Base-by-base conservation (phyloP, 371 early-diverging fungal species). In the Scutellospora calospora region DNA sequence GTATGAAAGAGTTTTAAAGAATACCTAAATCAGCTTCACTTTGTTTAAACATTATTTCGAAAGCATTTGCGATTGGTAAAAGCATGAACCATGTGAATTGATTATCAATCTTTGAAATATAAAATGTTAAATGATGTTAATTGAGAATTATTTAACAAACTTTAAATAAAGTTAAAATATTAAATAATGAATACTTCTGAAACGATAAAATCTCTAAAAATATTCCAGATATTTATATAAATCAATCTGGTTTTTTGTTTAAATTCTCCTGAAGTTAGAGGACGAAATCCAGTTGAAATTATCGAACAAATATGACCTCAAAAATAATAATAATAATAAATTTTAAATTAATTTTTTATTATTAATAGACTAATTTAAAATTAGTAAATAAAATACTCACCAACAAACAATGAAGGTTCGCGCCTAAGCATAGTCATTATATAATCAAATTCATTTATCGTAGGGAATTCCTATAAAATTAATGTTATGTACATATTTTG, bases 191-290 rank as follows among this genome's bases (percentile, higher is more conserved):
- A 69, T 68, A 72, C 73, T 52, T 72, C 73, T 6, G 73, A 72
- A 3, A 72, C 52, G 27, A 76, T 52, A 29, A 76, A 76, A 22
- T 76, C 59, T 76, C 76, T 14, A 0, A 76, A 45, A n/a, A 76
- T 59, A 33, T 11, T 76, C 76, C 76, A 76, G 9, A 72, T 72
- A 51, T 51, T 72, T 14, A 72, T 72, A 72, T 54, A 72, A 49
- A 72, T 72, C n/a, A 33, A 72, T 72, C 52, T 38, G 5, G 22
- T 51, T 27, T 52, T 72, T 27, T 41, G 29, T 5, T 51, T 41
- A 72, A 72, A 52, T 27, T 41, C 73, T 6, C 27, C 51, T 49
- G 16, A 45, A 45, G 45, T 22, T 27, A 29, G 38, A 29, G 27
- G 22, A n/a, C 25, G 25, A 49, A 49, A 72, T 22, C 73, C 73